These are phyloP conservation scores for Carallia pectinifolia DNA, from an alignment of 345 rosid genomes.

Conservation along the genomic window DNA sequence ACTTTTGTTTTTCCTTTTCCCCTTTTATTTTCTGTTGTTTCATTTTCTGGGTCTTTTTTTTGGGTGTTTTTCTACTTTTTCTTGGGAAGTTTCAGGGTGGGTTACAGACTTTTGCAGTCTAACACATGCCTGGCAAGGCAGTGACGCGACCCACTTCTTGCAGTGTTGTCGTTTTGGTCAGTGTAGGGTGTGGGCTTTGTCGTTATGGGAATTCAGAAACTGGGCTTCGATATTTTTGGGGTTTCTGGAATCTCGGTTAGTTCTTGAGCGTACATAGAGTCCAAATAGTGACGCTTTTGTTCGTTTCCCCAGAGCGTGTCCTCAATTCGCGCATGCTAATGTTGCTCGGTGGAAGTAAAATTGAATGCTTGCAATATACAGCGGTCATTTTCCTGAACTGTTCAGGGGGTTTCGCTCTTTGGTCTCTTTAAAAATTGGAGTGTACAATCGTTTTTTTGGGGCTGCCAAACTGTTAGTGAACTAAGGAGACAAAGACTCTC, in stretches of 20 bases:
- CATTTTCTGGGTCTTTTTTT: background rate
- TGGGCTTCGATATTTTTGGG: slow-evolving; percentile 1
- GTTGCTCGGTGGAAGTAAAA: too few species aligned
- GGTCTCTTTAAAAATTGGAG: too few species aligned
- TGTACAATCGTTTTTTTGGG: too few species aligned
- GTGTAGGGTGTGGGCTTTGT: slow-evolving; percentile 7
- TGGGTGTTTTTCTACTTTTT: slow-evolving; percentile 5
- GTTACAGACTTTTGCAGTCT: slow-evolving; percentile 11
- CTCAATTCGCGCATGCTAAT: slow-evolving; percentile 3
- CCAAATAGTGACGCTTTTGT: slow-evolving; percentile 13
- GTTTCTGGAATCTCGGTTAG: slow-evolving; percentile 13
- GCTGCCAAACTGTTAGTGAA: too few species aligned
- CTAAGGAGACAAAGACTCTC: too few species aligned
- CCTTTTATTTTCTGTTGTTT: background rate
- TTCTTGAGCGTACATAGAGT: background rate
- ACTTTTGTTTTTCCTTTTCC: too few species aligned
- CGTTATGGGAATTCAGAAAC: slow-evolving; percentile 3
- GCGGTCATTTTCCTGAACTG: too few species aligned
- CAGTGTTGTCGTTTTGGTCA: slow-evolving; percentile 6
- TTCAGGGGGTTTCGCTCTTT: too few species aligned
- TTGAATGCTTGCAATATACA: too few species aligned
- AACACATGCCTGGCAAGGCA: slow-evolving; percentile 10
- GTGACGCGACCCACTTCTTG: slow-evolving; percentile 11
- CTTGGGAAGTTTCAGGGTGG: slow-evolving; percentile 22
- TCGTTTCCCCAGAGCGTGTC: slow-evolving; percentile 2